Evolutionary conservation across 305 asterid genomes (phyloP), one percentile per base, ranked within the genome.

Genomic region (Rubia peregrina): DNA sequence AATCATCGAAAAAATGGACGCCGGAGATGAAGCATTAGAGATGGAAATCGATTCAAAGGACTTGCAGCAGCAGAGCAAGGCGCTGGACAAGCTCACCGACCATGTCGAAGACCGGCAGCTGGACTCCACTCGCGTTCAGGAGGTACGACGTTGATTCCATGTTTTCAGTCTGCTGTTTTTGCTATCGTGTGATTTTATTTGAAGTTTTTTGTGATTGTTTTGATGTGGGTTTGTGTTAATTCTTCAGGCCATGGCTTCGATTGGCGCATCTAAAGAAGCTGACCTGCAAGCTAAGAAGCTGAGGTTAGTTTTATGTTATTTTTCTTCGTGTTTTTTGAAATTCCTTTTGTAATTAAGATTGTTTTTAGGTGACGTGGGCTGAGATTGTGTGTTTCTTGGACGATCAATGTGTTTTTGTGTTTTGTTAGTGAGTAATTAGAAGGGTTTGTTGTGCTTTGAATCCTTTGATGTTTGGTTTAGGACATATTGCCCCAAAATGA

Each of bases 21-120:
- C 36, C 36, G 96, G 85, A 41, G 96, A 90, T 26, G 96, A 88
- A 75, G 95, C 84, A 61, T 74, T 87, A 8, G 96, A 88, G 71
- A 79, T 77, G 66, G 75, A 77, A 46, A 82, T 80, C 48, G 98
- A 92, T 72, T 92, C 98, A 0, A 92, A 92, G 79, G 98, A 90
- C 76, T 74, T 87, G 80, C 97, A 90, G 82, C 95, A 93, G 87
- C 97, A 94, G 86, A 91, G 86, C 85, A 94, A 94, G 79, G 98
- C 97, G 10, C 76, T 93, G 59, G 97, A 93, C 75, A 93, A 93
- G 75, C 97, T 93, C 59, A 91, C 98, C 26, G 97, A 93, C 75
- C 96, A 95, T 73, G 98, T 93, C 68, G 98, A 93, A 86, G 98
- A 93, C 85, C 97, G 97, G 70, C 97, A 93, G 76, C 97, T 90